Base-by-base conservation (phyloP, 2,329 filamentous ascomycete species). In the Neonectria neomacrospora region DNA sequence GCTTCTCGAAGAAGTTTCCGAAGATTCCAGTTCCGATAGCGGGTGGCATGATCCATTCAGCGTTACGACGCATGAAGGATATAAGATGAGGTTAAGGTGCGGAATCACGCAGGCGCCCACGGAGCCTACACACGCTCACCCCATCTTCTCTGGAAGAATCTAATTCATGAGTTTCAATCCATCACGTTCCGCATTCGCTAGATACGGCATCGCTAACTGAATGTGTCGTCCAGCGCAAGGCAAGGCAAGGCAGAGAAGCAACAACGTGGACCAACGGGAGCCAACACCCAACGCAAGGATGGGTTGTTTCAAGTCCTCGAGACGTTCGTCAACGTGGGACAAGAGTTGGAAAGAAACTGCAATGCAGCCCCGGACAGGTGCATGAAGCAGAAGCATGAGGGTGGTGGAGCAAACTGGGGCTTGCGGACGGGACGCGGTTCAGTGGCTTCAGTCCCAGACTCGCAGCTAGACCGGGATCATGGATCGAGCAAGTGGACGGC, bases 321-420 rank as follows among this genome's bases (percentile, higher is more conserved):
- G 52, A 61, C 53, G 53, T 55, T 60, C 56, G 37, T 59, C 39
- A 59, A 60, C 51, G 61, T 59, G 55, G 61, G 51, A 63, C 55
- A 56, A 56, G 56, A 64, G 52, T 34, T 54, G 26, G 26, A 53
- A 44, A 56, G 44, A 41, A 37, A 37, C 63, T 18, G 54, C 64
- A 37, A 67, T 53, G 61, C 57, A 53, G 48, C 30, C 57, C 53
- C 47, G 41, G 52, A 41, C 57, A 52, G 61, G 18, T 57, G 61
- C 64, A 68, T 68, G 58, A 67, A 63, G 58, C 58, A 65, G 55
- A 65, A 63, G 55, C 61, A 65, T 68, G 54, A 65, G 54, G 58
- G 55, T 50, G 48, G 48, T 63, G 58, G 58, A 61, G 64, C 50
- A 37, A 37, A 37, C 30, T 55, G 34, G 44, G 51, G 53, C 56